Percentiles rank a stretch among this genome's conserved stretches.
phyloP scores from a whole-genome alignment of 176 grass and related monocot species.

The Otatea glauca region DNA sequence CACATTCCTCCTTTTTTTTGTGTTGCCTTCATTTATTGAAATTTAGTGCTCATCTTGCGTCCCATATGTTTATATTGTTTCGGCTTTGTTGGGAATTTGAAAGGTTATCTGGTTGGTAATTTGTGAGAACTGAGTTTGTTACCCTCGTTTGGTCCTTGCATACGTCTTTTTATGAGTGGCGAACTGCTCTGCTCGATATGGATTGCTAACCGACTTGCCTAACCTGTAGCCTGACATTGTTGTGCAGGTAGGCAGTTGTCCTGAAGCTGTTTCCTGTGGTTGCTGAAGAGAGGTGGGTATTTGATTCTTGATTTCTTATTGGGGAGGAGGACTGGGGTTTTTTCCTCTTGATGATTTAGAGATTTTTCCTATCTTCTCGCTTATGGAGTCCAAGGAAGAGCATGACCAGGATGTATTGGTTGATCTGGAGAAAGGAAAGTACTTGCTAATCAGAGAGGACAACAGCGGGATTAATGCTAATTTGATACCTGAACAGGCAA shows the following conservation, averaged over 20 bases:
- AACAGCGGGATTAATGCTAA: not conserved
- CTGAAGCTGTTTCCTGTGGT: not conserved
- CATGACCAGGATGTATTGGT: constrained; percentile 39
- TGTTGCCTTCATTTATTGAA: not conserved
- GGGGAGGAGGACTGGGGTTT: not conserved
- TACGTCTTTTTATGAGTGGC: not conserved
- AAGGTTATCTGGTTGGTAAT: constrained; percentile 22
- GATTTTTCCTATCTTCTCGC: not conserved
- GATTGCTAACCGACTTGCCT: not conserved
- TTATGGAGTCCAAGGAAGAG: constrained; percentile 53
- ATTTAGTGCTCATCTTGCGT: not conserved
- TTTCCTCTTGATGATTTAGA: constrained; percentile 19
- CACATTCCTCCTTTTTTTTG: not conserved
- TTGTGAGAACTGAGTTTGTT: not conserved
- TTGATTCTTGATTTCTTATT: not conserved
- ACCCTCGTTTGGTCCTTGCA: not conserved
- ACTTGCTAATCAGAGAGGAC: constrained; percentile 16
- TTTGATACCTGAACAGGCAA: constrained; percentile 14
- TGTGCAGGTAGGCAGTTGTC: constrained; percentile 2
- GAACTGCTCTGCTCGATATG: not conserved
- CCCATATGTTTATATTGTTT: not conserved
- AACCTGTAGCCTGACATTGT: not conserved
- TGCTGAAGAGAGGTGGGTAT: not conserved
- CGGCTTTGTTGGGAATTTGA: not conserved
- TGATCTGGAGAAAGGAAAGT: constrained; percentile 70